These are phyloP conservation scores for Saccharomyces mikatae DNA, from an alignment of 805 yeast genomes.

Conservation along the genomic window DNA sequence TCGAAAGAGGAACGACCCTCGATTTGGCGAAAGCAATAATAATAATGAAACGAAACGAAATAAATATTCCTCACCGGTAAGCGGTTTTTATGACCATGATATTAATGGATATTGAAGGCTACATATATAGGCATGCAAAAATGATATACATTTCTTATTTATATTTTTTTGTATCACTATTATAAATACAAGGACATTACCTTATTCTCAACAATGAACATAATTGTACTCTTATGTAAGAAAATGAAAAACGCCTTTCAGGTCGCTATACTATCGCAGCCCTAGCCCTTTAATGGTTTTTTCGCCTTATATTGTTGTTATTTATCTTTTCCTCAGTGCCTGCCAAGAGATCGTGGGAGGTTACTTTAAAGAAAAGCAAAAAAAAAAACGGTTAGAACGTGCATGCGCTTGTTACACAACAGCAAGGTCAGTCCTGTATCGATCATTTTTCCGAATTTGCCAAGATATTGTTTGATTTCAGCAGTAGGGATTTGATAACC, in stretches of 20 bases:
- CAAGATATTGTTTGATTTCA: neutral
- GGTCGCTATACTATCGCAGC: neutral
- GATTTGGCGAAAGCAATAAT: neutral
- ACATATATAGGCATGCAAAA: neutral
- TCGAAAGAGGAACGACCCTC: neutral
- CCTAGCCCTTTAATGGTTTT: neutral
- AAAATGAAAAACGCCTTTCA: neutral
- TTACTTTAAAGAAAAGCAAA: neutral
- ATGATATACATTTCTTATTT: neutral
- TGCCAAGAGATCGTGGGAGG: neutral
- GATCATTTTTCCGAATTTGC: neutral
- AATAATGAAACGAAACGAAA: neutral
- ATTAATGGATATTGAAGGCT: slow-evolving; percentile 1
- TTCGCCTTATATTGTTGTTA: neutral
- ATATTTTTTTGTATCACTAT: neutral
- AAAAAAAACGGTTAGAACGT: neutral
- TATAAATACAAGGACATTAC: neutral
- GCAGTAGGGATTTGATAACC: neutral
- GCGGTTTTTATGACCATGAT: slow-evolving; percentile 1
- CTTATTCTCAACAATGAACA: neutral
- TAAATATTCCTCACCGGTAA: neutral
- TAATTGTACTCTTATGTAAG: too few relatives aligned
- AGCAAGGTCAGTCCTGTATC: neutral
- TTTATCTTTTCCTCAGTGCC: neutral
- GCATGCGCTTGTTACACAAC: neutral